Evolutionary conservation across 2,329 filamentous ascomycete genomes (phyloP).

Genomic region (Penicillium sp.): DNA sequence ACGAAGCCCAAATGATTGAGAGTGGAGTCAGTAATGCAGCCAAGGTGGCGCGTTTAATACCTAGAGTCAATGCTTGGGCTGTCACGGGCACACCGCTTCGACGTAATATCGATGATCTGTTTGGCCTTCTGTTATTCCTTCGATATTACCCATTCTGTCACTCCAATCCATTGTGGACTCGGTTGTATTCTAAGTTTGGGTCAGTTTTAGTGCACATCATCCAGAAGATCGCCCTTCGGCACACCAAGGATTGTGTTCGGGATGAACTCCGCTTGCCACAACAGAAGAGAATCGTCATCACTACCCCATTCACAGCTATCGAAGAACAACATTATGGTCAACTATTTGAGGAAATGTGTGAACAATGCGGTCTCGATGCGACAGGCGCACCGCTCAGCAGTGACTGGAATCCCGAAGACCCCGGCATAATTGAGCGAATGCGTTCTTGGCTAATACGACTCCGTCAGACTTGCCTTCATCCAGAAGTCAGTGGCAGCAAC

Average conservation of each 20-base stretch:
- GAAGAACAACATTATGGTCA: conserved; percentile 87
- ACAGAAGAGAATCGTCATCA: conserved; percentile 85
- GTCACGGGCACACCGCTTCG: conserved; percentile 89
- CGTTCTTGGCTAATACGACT: conserved; percentile 74
- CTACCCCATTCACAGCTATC: conserved; percentile 83
- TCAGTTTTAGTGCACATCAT: conserved; percentile 70
- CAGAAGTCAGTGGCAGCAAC: conserved; percentile 72
- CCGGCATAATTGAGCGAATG: conserved; percentile 67
- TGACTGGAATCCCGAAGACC: conserved; percentile 66
- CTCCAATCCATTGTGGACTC: conserved; percentile 65
- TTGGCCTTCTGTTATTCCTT: conserved; percentile 79
- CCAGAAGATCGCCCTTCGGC: conserved; percentile 70
- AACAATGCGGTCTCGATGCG: conserved; percentile 64
- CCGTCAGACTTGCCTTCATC: conserved; percentile 81
- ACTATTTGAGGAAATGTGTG: conserved; percentile 73
- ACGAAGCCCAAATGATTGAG: conserved; percentile 85
- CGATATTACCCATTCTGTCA: conserved; percentile 74
- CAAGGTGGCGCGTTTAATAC: conserved; percentile 74
- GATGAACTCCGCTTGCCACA: conserved; percentile 76
- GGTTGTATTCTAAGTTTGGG: conserved; percentile 63
- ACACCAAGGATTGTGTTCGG: conserved; percentile 80
- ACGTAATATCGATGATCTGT: conserved; percentile 74
- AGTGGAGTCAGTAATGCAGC: conserved; percentile 83
- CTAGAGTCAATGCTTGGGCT: conserved; percentile 85
- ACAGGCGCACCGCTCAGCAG: conserved; percentile 63